Percentiles rank a stretch among this genome's conserved stretches.
phyloP scores from a whole-genome alignment of 2,329 filamentous ascomycete species.

The Penicillium rolfsii region DNA sequence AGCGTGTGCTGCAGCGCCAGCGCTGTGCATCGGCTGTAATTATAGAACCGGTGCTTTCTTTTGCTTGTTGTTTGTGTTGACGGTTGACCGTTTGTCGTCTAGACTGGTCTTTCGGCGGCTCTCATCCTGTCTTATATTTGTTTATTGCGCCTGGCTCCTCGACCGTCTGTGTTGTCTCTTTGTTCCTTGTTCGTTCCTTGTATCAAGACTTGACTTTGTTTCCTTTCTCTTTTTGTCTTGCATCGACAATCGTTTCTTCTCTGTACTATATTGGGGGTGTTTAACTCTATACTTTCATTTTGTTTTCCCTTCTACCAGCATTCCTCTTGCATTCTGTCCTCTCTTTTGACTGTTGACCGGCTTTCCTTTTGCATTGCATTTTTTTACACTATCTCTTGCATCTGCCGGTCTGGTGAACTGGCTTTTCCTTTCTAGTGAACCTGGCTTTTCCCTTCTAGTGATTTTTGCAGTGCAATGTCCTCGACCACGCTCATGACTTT shows the following conservation, averaged over 20 bases:
- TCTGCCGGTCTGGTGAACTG: slow-evolving; percentile 10
- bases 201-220: slow-evolving; percentile 8
- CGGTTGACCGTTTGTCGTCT: slow-evolving; percentile 13
- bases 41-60: slow-evolving; percentile 21
- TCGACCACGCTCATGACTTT: slow-evolving; percentile 45
- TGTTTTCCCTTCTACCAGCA: slow-evolving; percentile 13
- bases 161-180: neutral
- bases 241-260: slow-evolving; percentile 22
- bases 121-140: slow-evolving; percentile 12
- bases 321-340: slow-evolving; percentile 13
- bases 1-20: slow-evolving; percentile 3
- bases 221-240: slow-evolving; percentile 18
- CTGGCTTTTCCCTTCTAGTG: slow-evolving; percentile 14
- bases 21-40: slow-evolving; percentile 20
- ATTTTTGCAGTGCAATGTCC: slow-evolving; percentile 31
- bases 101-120: slow-evolving; percentile 15
- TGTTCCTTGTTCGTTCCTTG: slow-evolving; percentile 5
- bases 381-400: slow-evolving; percentile 7
- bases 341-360: slow-evolving; percentile 11
- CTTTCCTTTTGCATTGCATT: slow-evolving; percentile 4
- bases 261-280: slow-evolving; percentile 22
- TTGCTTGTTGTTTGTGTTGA: neutral
- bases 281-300: slow-evolving; percentile 4
- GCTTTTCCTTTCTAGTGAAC: slow-evolving; percentile 12
- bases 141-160: neutral